phyloP scores from a whole-genome alignment of 345 rosid genomes.

The Brassica juncea region DNA sequence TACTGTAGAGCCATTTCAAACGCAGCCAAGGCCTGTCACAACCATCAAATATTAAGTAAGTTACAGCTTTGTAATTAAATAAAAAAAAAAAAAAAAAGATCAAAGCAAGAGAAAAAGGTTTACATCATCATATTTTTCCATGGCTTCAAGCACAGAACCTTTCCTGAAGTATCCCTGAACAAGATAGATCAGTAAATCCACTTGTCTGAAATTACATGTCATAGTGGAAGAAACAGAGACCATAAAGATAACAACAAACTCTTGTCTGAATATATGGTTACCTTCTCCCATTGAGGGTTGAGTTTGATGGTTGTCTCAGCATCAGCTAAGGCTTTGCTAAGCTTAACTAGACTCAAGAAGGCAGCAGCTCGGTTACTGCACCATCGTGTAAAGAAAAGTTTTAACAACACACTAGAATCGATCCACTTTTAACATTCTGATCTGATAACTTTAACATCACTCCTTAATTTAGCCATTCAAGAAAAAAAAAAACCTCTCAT shows the following conservation, averaged over 20 bases:
- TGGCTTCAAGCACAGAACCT: slow-evolving; percentile 93
- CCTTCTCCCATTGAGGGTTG: slow-evolving; percentile 98
- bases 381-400: not conserved
- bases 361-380: slow-evolving; percentile 98
- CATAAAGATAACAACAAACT: not conserved
- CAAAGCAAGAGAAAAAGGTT: slow-evolving; percentile 1
- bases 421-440: slow-evolving; percentile 7
- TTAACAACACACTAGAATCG: not conserved
- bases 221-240: not conserved
- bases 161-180: slow-evolving; percentile 90
- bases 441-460: too few relatives aligned
- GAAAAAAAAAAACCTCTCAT: not conserved
- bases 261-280: slow-evolving; percentile 16
- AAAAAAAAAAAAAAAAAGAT: not conserved
- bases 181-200: slow-evolving; percentile 15
- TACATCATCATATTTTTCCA: slow-evolving; percentile 92
- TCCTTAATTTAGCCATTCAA: not conserved
- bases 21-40: slow-evolving; percentile 68
- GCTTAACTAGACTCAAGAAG: slow-evolving; percentile 82
- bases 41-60: not conserved
- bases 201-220: not conserved
- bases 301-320: slow-evolving; percentile 81
- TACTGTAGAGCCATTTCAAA: slow-evolving; percentile 71
- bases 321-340: slow-evolving; percentile 89
- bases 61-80: not conserved